phyloP scores from a whole-genome alignment of 768 basidiomycete species.

The Podaxis mareebaensis region DNA sequence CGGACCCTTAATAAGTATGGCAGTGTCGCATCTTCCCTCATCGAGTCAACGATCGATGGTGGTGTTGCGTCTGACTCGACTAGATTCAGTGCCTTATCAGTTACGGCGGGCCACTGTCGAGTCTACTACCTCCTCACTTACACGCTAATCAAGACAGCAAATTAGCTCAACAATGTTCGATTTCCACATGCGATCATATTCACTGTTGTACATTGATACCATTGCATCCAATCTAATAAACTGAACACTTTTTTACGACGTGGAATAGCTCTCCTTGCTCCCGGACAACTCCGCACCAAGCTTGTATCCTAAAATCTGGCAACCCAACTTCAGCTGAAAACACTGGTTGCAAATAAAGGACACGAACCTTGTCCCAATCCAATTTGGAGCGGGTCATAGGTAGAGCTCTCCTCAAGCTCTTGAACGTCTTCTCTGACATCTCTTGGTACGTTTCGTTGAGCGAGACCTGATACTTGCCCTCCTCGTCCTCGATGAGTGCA shows the following conservation, averaged over 20 bases:
- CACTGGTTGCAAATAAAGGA: neutral
- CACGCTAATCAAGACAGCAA: too few relatives aligned
- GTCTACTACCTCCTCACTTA: too few relatives aligned
- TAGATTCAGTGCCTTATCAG: neutral
- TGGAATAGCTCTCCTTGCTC: slow-evolving; percentile 39
- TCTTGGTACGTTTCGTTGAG: slow-evolving; percentile 83
- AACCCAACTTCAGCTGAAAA: neutral
- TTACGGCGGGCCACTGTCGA: too few relatives aligned
- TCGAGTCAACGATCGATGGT: neutral
- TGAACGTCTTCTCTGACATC: slow-evolving; percentile 94
- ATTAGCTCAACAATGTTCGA: too few relatives aligned
- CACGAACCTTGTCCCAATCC: slow-evolving; percentile 88
- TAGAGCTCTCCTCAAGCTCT: slow-evolving; percentile 83
- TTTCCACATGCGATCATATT: neutral
- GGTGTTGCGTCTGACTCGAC: neutral
- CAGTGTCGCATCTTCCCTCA: neutral
- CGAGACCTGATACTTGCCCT: slow-evolving; percentile 75
- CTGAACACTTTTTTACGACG: neutral
- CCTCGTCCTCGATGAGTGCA: slow-evolving; percentile 80
- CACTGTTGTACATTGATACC: slow-evolving; percentile 9
- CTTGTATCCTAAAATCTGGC: slow-evolving; percentile 60
- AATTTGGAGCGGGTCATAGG: slow-evolving; percentile 92
- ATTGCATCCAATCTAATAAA: neutral
- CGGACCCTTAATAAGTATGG: slow-evolving; percentile 30
- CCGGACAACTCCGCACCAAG: slow-evolving; percentile 75